Conservation (phyloP, 257 asterid species). For the Datura wrightii region DNA sequence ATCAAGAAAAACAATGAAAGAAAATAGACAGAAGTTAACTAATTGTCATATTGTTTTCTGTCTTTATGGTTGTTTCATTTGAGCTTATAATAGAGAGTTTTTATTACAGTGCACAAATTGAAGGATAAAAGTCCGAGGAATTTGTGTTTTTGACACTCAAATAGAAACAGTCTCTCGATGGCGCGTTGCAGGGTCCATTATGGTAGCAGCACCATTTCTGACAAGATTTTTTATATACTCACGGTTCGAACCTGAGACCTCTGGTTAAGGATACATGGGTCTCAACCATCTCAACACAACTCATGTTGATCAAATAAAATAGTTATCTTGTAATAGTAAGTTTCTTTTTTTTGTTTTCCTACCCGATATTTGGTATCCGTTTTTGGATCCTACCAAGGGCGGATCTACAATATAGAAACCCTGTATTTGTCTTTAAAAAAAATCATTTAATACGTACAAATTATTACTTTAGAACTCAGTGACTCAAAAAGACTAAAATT, state of each 20-base stretch:
- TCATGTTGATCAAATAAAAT: not conserved
- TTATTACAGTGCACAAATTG: not conserved
- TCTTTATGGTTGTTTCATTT: slow-evolving; percentile 37
- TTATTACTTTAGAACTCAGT: not conserved
- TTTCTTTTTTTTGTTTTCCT: too few species aligned
- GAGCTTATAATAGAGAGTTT: slow-evolving; percentile 26
- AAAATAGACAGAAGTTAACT: slow-evolving; percentile 43
- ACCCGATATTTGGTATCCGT: too few species aligned
- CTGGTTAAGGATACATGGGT: too few species aligned
- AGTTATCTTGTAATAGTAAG: not conserved
- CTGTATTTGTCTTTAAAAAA: too few species aligned
- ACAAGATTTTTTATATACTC: too few species aligned
- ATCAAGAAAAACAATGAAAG: slow-evolving; percentile 20
- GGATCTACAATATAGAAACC: too few species aligned
- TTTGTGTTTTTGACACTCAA: not conserved
- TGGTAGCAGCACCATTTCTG: too few species aligned
- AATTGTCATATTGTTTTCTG: slow-evolving; percentile 36
- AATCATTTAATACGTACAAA: too few species aligned
- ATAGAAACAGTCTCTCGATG: not conserved
- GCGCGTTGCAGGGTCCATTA: too few species aligned
- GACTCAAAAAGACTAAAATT: not conserved
- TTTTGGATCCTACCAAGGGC: too few species aligned
- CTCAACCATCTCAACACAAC: too few species aligned
- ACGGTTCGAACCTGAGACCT: too few species aligned
- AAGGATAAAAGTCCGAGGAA: not conserved